phyloP scores from a whole-genome alignment of 352 stramenopile species.

The Phytophthora tubulina region DNA sequence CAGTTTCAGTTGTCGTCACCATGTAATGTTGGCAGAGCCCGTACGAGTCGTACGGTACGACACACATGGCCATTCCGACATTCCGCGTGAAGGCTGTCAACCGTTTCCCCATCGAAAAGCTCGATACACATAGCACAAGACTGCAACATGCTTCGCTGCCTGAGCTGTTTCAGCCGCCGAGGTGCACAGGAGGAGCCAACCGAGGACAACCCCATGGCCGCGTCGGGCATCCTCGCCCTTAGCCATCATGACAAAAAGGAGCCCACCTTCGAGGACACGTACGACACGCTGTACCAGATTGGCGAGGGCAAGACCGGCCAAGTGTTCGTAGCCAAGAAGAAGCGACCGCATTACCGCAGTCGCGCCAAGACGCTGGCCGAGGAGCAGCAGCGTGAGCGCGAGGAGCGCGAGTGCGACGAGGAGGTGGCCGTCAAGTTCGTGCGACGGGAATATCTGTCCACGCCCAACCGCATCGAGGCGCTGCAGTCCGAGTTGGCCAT shows the following conservation, averaged over 20 bases:
- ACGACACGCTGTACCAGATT: conserved; percentile 76
- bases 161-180: conserved; percentile 41
- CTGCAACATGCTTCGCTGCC: conserved; percentile 45
- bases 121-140: conserved; percentile 13
- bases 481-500: conserved; percentile 71
- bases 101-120: conserved; percentile 23
- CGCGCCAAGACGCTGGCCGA: conserved; percentile 40
- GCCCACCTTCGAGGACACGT: conserved; percentile 62
- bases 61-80: conserved; percentile 28
- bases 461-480: conserved; percentile 70
- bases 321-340: conserved; percentile 66
- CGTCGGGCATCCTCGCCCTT: conserved; percentile 17
- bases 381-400: conserved; percentile 71
- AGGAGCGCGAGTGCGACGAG: conserved; percentile 54
- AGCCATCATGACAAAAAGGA: conserved; percentile 35
- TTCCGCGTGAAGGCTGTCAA: conserved; percentile 9
- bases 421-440: conserved; percentile 82
- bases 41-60: too few species aligned
- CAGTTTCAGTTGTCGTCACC: conserved; percentile 24
- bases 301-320: conserved; percentile 83
- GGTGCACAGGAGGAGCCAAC: conserved; percentile 4
- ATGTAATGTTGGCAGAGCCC: conserved; percentile 6
- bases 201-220: conserved; percentile 14
- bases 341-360: conserved; percentile 34
- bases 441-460: conserved; percentile 73